phyloP scores from a whole-genome alignment of 2,329 filamentous ascomycete species.

The Chrysosporium keratinophilum region DNA sequence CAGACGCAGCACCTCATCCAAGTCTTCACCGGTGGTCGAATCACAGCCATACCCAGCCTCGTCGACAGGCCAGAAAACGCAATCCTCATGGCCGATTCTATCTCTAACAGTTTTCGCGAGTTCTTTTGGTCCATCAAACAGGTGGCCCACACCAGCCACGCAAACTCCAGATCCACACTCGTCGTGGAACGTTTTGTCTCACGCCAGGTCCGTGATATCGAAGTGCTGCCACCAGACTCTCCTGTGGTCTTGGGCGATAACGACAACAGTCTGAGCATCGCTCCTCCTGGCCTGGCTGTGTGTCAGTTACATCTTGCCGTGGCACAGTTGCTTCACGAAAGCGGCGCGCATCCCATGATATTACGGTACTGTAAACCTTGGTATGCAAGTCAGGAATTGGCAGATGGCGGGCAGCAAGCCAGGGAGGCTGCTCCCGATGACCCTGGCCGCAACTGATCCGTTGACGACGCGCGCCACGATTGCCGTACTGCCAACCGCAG shows the following conservation, averaged over 20 bases:
- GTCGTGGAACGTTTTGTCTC: not conserved
- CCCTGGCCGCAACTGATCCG: too few species aligned
- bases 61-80: conserved; percentile 4
- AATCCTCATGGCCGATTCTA: not conserved
- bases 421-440: not conserved
- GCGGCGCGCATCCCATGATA: not conserved
- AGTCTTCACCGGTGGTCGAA: conserved; percentile 8
- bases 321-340: not conserved
- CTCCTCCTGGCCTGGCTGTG: not conserved
- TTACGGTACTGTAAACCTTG: not conserved
- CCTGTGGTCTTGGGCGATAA: not conserved
- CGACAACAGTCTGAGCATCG: not conserved
- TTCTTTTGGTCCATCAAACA: conserved; percentile 6
- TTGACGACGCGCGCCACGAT: too few species aligned
- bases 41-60: not conserved
- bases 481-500: too few species aligned
- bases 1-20: not conserved
- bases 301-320: conserved; percentile 2
- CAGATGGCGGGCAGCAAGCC: not conserved
- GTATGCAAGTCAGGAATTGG: not conserved
- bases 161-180: not conserved
- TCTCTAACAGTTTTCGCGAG: not conserved
- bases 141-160: too few species aligned
- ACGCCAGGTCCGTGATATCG: not conserved
- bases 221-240: not conserved